A percentile compares a stretch with the other conserved stretches of the same genome.
phyloP scores from a whole-genome alignment of 106 monocot species.

The Acorus gramineus region DNA sequence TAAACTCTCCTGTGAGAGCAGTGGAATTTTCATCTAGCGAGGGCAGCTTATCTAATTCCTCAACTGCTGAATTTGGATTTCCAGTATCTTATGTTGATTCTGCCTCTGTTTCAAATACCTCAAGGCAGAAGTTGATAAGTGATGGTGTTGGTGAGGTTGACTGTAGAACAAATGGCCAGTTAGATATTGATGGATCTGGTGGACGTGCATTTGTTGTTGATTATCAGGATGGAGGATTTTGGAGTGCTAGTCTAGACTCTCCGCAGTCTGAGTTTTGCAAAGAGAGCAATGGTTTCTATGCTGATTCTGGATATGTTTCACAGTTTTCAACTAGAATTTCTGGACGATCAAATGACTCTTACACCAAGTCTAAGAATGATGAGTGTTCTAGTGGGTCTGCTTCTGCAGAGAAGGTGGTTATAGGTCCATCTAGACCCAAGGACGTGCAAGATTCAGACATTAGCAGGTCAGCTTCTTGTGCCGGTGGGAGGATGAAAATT shows the following conservation, averaged over 20 bases:
- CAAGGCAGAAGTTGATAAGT: slow-evolving; percentile 11
- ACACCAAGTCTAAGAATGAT: slow-evolving; percentile 2
- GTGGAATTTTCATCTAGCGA: slow-evolving; percentile 11
- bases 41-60: slow-evolving; percentile 2
- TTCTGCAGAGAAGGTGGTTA: not conserved
- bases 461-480: slow-evolving; percentile 7
- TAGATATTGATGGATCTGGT: slow-evolving; percentile 1
- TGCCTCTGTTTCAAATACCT: slow-evolving; percentile 10
- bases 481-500: slow-evolving; percentile 8
- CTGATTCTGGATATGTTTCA: not conserved
- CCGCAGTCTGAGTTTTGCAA: not conserved
- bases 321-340: slow-evolving; percentile 1
- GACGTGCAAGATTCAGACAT: not conserved
- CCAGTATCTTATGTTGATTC: slow-evolving; percentile 3
- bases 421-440: not conserved
- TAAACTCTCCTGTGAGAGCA: not conserved
- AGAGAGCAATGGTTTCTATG: not conserved
- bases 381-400: slow-evolving; percentile 1
- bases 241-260: not conserved
- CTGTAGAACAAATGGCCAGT: not conserved
- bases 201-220: not conserved
- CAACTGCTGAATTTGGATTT: slow-evolving; percentile 4
- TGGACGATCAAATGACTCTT: not conserved
- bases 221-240: not conserved
- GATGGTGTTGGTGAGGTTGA: slow-evolving; percentile 7